These are phyloP conservation scores for Tricholoma sp. DNA, from an alignment of 768 basidiomycete genomes.

Conservation along the genomic window DNA sequence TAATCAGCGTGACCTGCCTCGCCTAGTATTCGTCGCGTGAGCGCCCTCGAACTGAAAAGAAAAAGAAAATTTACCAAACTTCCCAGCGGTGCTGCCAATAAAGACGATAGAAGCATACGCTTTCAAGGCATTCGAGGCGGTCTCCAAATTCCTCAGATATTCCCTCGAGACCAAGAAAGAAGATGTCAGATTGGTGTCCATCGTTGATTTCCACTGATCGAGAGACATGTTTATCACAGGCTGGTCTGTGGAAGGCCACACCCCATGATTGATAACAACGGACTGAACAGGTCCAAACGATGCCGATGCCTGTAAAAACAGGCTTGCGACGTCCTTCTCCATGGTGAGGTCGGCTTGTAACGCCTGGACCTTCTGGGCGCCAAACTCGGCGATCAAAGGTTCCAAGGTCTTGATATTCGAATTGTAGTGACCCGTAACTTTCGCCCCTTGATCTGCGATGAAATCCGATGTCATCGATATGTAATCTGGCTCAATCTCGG, in stretches of 20 bases:
- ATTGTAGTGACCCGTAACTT: conserved; percentile 70
- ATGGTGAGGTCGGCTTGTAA: conserved; percentile 56
- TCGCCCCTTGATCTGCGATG: conserved; percentile 58
- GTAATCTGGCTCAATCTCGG: neutral
- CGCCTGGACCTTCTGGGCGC: conserved; percentile 25
- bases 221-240: conserved; percentile 55
- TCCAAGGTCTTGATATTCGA: conserved; percentile 39
- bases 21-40: conserved; percentile 15
- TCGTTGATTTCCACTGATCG: conserved; percentile 57
- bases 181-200: conserved; percentile 60
- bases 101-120: conserved; percentile 57
- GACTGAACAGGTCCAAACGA: conserved; percentile 52
- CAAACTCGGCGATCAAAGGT: conserved; percentile 33
- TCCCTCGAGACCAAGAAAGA: conserved; percentile 64
- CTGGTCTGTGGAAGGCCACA: conserved; percentile 39
- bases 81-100: conserved; percentile 69
- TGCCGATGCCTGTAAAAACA: conserved; percentile 40
- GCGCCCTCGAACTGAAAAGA: neutral
- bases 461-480: neutral
- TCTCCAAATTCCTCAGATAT: conserved; percentile 46
- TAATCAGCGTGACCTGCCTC: conserved; percentile 68
- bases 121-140: conserved; percentile 32
- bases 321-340: conserved; percentile 45
- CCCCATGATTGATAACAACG: conserved; percentile 58
- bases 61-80: conserved; percentile 41